phyloP scores from a whole-genome alignment of 2,329 filamentous ascomycete genomes.

The Coleophoma crateriformis region DNA sequence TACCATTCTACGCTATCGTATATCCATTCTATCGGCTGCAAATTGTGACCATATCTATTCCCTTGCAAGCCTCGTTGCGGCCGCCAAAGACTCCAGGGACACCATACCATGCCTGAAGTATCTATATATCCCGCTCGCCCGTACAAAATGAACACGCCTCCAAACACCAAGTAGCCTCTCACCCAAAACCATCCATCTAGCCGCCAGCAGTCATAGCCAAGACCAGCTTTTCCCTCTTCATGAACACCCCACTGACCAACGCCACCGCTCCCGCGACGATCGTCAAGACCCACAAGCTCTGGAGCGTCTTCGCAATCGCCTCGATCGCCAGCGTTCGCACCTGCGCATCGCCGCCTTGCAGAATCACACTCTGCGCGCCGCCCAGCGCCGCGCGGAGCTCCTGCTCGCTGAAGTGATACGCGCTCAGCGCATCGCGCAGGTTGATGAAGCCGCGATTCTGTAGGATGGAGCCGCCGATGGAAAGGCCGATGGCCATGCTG shows the following conservation, averaged over 20 bases:
- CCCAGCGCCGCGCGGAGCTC: constrained; percentile 17
- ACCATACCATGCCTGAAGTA: too few relatives aligned
- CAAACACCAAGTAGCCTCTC: too few relatives aligned
- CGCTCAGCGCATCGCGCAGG: constrained; percentile 16
- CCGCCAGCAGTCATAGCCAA: neutral
- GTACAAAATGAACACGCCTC: too few relatives aligned
- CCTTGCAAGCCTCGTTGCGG: too few relatives aligned
- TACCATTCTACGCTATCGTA: too few relatives aligned
- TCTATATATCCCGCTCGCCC: too few relatives aligned
- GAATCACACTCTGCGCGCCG: constrained; percentile 3
- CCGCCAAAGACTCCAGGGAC: too few relatives aligned
- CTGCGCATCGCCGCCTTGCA: neutral
- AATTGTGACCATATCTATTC: too few relatives aligned
- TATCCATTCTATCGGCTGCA: too few relatives aligned
- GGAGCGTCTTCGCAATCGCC: neutral
- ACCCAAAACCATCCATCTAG: too few relatives aligned
- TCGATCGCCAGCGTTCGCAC: neutral
- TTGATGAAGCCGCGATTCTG: constrained; percentile 20
- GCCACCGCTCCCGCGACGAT: neutral
- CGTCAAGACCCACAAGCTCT: neutral
- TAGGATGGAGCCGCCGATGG: constrained; percentile 29
- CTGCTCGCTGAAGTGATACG: constrained; percentile 13
- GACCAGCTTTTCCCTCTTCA: neutral
- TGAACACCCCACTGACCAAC: neutral
- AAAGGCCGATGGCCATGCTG: constrained; percentile 26